Evolutionary conservation across 768 basidiomycete genomes (phyloP).

Genomic region (Collybia mongolica): DNA sequence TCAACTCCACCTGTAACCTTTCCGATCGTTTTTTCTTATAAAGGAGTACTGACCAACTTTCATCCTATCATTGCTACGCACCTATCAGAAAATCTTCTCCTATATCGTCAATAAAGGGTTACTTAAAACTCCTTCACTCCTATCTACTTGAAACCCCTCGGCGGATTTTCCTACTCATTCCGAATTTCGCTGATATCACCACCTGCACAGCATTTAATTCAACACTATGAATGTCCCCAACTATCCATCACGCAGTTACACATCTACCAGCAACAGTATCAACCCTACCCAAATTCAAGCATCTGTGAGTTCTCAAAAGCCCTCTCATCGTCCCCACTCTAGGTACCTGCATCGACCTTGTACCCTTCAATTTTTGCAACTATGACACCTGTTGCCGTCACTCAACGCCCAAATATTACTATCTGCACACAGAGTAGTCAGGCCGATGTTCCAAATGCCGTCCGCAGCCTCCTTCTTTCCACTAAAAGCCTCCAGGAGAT

Average conservation of each 20-base stretch:
- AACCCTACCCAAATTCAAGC: conserved; percentile 4
- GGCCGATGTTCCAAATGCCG: conserved; percentile 58
- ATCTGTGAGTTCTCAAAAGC: conserved; percentile 11
- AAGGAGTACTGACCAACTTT: conserved; percentile 9
- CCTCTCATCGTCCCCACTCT: not conserved
- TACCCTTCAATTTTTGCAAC: not conserved
- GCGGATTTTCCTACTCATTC: not conserved
- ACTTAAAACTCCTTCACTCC: not conserved
- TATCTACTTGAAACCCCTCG: not conserved
- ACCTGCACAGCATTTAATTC: conserved; percentile 14
- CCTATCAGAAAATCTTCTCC: not conserved
- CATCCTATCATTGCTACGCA: conserved; percentile 1
- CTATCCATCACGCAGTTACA: conserved; percentile 1
- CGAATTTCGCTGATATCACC: conserved; percentile 5
- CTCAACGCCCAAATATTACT: conserved; percentile 19
- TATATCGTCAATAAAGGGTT: not conserved
- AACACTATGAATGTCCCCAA: conserved; percentile 11
- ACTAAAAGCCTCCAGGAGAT: conserved; percentile 82
- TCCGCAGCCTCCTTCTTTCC: conserved; percentile 68
- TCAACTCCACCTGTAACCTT: conserved; percentile 9
- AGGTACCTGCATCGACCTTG: not conserved
- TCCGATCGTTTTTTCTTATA: conserved; percentile 12
- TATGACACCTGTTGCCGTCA: conserved; percentile 1
- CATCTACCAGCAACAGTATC: conserved; percentile 11
- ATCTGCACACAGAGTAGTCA: conserved; percentile 22